Percentiles rank a stretch among this genome's conserved stretches.
These are phyloP conservation scores for Acanthamoeba lenticulata DNA, from an alignment of 208 protist genomes.

Conservation along the genomic window DNA sequence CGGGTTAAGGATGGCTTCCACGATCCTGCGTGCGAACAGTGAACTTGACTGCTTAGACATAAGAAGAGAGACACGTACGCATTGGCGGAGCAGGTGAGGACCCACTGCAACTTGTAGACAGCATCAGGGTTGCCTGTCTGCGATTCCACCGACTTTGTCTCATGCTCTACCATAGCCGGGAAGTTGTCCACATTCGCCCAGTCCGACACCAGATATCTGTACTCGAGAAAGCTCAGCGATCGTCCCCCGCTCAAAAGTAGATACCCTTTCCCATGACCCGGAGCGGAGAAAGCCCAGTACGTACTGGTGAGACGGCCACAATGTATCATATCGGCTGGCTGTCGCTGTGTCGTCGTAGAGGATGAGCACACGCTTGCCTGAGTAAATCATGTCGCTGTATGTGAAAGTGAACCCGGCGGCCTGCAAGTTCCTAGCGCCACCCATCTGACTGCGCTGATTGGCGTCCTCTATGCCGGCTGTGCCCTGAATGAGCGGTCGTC, in stretches of 20 bases:
- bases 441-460: neutral
- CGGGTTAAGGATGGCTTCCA: neutral
- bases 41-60: neutral
- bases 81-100: neutral
- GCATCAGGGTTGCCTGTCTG: constrained; percentile 20
- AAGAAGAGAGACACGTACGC: neutral
- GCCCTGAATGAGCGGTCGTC: neutral
- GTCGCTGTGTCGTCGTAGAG: neutral
- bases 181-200: constrained; percentile 15
- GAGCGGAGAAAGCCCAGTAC: neutral
- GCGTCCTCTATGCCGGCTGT: neutral
- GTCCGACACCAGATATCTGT: neutral
- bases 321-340: neutral
- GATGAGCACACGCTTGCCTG: neutral
- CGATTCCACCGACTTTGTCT: neutral
- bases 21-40: neutral
- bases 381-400: neutral
- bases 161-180: neutral
- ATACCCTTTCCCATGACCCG: neutral
- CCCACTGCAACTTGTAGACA: constrained; percentile 29
- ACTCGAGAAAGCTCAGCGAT: neutral
- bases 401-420: neutral
- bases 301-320: neutral
- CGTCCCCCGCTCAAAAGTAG: neutral
- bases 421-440: neutral